phyloP scores from a whole-genome alignment of 192 early-diverging fungal species.

The Backusella macrospora region DNA sequence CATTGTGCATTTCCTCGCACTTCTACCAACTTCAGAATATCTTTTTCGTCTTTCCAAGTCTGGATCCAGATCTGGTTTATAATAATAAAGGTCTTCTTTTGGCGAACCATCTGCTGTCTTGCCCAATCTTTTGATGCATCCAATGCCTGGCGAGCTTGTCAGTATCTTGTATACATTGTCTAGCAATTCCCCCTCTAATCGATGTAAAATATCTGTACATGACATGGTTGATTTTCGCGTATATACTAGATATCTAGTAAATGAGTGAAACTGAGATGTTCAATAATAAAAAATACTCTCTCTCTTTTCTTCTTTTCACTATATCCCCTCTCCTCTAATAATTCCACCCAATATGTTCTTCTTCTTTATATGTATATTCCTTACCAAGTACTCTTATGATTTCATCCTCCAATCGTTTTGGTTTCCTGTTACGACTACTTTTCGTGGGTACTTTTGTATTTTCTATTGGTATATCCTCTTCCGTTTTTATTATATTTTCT shows the following conservation, averaged over 20 bases:
- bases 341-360: neutral
- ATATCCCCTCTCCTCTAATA: too few species aligned
- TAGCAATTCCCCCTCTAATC: constrained; percentile 27
- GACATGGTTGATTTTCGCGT: constrained; percentile 56
- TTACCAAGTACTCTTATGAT: constrained; percentile 23
- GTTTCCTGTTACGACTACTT: constrained; percentile 1
- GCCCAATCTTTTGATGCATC: constrained; percentile 48
- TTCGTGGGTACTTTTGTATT: neutral
- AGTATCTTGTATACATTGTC: constrained; percentile 32
- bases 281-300: neutral
- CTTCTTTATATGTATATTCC: neutral
- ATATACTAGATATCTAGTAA: constrained; percentile 33
- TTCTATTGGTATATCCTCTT: constrained; percentile 7
- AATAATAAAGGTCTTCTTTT: constrained; percentile 50
- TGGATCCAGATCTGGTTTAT: constrained; percentile 47
- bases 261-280: constrained; percentile 14
- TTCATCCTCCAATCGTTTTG: constrained; percentile 5
- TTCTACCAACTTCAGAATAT: constrained; percentile 37
- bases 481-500: neutral
- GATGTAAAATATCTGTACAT: constrained; percentile 37
- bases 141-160: constrained; percentile 37
- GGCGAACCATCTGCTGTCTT: constrained; percentile 53
- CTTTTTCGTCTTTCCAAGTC: constrained; percentile 44
- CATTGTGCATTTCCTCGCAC: constrained; percentile 53
- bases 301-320: neutral